Conservation (phyloP, 768 basidiomycete species). For the Cystoderma amianthinum region DNA sequence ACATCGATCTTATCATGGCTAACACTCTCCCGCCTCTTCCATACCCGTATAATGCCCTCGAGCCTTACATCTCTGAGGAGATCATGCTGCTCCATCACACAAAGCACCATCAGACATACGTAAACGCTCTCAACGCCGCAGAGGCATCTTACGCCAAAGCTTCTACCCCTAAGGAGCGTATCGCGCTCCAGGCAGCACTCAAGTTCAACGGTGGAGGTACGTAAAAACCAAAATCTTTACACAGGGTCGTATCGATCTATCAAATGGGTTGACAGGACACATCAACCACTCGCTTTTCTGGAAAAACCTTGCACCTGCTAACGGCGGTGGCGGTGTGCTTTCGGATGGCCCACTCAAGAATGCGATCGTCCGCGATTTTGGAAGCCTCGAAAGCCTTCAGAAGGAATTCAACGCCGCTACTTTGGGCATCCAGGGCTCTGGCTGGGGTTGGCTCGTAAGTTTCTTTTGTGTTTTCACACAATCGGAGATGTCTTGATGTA, state of each 20-base stretch:
- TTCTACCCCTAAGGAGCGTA: constrained; percentile 62
- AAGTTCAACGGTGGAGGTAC: constrained; percentile 97
- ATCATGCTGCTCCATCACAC: constrained; percentile 36
- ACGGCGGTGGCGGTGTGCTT: constrained; percentile 54
- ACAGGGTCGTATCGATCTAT: constrained; percentile 10
- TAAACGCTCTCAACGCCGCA: constrained; percentile 90
- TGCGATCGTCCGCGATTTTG: constrained; percentile 59
- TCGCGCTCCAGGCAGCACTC: constrained; percentile 83
- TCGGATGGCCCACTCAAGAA: constrained; percentile 58
- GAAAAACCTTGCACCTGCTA: constrained; percentile 80
- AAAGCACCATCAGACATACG: constrained; percentile 91
- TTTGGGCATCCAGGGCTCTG: constrained; percentile 84
- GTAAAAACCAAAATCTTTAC: constrained; percentile 9
- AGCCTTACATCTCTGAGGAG: constrained; percentile 1
- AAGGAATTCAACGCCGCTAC: constrained; percentile 83
- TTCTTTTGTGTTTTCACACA: not conserved
- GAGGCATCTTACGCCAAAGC: constrained; percentile 74
- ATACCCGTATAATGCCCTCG: constrained; percentile 26
- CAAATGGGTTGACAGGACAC: constrained; percentile 69
- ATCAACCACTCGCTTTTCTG: constrained; percentile 97
- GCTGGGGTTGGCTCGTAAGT: constrained; percentile 96
- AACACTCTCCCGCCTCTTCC: constrained; percentile 57
- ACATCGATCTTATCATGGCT: constrained; percentile 11
- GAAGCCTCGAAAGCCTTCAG: constrained; percentile 63
- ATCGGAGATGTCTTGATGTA: too few relatives aligned